A percentile compares a stretch with the other conserved stretches of the same genome.
phyloP scores from a whole-genome alignment of 331 rosid genomes.

The Stylosanthes scabra region DNA sequence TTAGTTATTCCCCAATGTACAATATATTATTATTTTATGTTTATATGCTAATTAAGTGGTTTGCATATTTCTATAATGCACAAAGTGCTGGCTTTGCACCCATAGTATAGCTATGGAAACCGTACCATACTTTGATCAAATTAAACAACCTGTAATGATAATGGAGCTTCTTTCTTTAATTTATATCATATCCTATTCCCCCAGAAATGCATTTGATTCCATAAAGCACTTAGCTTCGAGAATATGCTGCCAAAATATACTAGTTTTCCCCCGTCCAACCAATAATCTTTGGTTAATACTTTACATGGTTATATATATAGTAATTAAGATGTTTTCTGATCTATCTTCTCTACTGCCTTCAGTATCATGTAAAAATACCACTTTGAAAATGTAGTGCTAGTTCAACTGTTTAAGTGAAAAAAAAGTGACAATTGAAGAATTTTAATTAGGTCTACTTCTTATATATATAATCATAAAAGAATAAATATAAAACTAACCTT shows the following conservation, averaged over 20 bases:
- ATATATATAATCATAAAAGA: too few relatives aligned
- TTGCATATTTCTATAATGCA: conserved; percentile 21
- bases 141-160: conserved; percentile 17
- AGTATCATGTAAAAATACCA: neutral
- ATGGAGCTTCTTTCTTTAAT: conserved; percentile 29
- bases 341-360: neutral
- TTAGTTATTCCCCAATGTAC: too few relatives aligned
- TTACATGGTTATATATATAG: neutral
- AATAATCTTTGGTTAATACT: neutral
- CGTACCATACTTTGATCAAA: conserved; percentile 39
- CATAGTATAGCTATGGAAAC: conserved; percentile 15
- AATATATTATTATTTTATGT: neutral
- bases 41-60: conserved; percentile 24
- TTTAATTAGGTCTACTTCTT: too few relatives aligned
- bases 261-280: conserved; percentile 23
- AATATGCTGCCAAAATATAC: conserved; percentile 47
- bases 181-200: neutral
- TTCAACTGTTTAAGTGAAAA: neutral
- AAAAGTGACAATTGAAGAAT: too few relatives aligned
- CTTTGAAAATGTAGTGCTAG: neutral
- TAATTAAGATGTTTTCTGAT: neutral
- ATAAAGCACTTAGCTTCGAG: conserved; percentile 38
- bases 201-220: conserved; percentile 54
- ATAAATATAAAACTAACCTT: too few relatives aligned
- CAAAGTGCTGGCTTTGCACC: conserved; percentile 31